Conservation (phyloP, 345 rosid species). For the Alliaria petiolata region DNA sequence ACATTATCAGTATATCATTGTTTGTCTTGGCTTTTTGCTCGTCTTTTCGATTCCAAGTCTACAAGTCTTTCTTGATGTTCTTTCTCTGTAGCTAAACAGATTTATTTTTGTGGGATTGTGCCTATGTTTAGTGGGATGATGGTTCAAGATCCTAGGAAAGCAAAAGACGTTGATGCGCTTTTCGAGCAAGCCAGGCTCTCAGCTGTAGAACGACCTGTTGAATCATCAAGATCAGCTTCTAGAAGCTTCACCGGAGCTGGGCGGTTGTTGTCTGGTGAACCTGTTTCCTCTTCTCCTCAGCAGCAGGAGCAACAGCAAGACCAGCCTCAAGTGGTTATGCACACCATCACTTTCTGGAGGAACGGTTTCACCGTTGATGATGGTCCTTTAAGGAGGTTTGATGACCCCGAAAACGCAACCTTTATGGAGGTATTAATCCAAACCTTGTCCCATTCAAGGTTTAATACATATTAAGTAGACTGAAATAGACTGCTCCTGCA, state of each 20-base stretch:
- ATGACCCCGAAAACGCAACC: slow-evolving; percentile 72
- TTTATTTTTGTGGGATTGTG: background rate
- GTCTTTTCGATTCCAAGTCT: too few relatives aligned
- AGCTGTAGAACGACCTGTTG: slow-evolving; percentile 66
- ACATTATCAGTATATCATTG: background rate
- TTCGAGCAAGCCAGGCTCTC: slow-evolving; percentile 62
- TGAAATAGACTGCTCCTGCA: background rate
- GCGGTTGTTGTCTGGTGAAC: slow-evolving; percentile 73
- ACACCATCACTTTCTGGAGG: slow-evolving; percentile 78
- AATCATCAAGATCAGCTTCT: slow-evolving; percentile 54
- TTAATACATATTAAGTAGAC: background rate
- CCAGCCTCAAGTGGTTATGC: slow-evolving; percentile 48
- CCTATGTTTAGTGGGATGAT: slow-evolving; percentile 74
- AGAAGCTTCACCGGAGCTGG: slow-evolving; percentile 75
- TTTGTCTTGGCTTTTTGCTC: too few relatives aligned
- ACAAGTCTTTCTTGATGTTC: too few relatives aligned
- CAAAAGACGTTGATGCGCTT: slow-evolving; percentile 57
- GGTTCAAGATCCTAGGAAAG: slow-evolving; percentile 74
- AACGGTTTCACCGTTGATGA: slow-evolving; percentile 90
- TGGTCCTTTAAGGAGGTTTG: slow-evolving; percentile 73
- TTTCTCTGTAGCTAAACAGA: background rate
- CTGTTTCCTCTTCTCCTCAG: slow-evolving; percentile 51
- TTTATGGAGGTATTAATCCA: slow-evolving; percentile 97
- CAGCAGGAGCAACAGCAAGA: slow-evolving; percentile 43
- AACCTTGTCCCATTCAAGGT: too few relatives aligned